Percentiles rank a stretch among this genome's conserved stretches.
Conservation (phyloP, 2,329 filamentous ascomycete species). For the Cryphonectria radicalis region DNA sequence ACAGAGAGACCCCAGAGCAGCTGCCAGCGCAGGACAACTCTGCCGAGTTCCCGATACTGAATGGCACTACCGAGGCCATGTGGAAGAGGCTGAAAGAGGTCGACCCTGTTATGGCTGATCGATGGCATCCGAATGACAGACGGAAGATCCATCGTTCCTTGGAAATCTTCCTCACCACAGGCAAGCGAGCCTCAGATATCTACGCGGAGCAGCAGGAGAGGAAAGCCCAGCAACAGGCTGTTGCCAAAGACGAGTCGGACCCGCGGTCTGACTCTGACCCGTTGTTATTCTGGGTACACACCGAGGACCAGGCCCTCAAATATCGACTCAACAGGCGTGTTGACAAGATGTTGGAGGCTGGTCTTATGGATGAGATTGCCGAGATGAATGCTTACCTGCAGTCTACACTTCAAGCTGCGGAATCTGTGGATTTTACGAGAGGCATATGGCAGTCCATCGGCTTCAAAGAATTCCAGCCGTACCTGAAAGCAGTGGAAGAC, state of each 20-base stretch:
- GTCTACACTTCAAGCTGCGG: slow-evolving; percentile 46
- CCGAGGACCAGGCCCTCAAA: slow-evolving; percentile 69
- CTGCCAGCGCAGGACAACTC: slow-evolving; percentile 35
- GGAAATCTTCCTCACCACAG: slow-evolving; percentile 86
- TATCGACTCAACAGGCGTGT: slow-evolving; percentile 76
- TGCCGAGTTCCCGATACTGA: slow-evolving; percentile 69
- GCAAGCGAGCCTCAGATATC: slow-evolving; percentile 79
- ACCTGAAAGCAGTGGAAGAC: slow-evolving; percentile 56
- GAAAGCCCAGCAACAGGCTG: slow-evolving; percentile 35
- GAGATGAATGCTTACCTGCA: slow-evolving; percentile 49
- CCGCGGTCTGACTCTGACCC: slow-evolving; percentile 52
- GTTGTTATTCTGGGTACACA: slow-evolving; percentile 86
- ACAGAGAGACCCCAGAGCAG: neutral
- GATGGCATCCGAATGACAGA: slow-evolving; percentile 92
- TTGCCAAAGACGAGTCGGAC: slow-evolving; percentile 33
- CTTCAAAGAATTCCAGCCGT: slow-evolving; percentile 86
- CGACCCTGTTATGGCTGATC: slow-evolving; percentile 85
- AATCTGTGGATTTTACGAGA: slow-evolving; percentile 69
- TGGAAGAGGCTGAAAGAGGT: slow-evolving; percentile 74
- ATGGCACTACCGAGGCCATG: slow-evolving; percentile 72
- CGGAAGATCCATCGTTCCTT: slow-evolving; percentile 89
- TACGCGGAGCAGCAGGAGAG: slow-evolving; percentile 74
- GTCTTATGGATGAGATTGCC: slow-evolving; percentile 54
- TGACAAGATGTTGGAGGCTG: slow-evolving; percentile 75
- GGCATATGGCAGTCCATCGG: slow-evolving; percentile 98